phyloP scores from a whole-genome alignment of 139 green algal genomes.

The Chlamydomonas applanata region DNA sequence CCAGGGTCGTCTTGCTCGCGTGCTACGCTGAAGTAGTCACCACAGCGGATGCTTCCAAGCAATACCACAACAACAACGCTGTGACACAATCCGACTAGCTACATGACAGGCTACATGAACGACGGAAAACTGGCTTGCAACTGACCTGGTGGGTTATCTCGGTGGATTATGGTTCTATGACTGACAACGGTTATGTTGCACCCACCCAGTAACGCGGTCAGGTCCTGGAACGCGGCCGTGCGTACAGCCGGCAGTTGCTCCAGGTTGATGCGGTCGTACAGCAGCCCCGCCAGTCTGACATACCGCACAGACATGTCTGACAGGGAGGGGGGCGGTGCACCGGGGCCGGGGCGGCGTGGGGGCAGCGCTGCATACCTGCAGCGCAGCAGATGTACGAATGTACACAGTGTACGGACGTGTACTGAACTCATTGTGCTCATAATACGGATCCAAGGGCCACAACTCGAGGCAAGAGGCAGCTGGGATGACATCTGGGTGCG shows the following conservation, averaged over 20 bases:
- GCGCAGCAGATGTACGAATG: too few relatives aligned
- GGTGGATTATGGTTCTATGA: too few relatives aligned
- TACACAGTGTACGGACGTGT: too few relatives aligned
- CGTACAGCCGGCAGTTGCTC: constrained; percentile 17
- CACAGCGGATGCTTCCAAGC: background rate
- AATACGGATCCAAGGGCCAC: too few relatives aligned
- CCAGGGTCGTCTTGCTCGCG: background rate
- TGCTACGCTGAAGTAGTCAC: background rate
- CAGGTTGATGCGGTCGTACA: constrained; percentile 64
- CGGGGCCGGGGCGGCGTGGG: constrained; percentile 8
- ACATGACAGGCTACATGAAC: too few relatives aligned
- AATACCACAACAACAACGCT: too few relatives aligned
- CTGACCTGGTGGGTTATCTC: too few relatives aligned
- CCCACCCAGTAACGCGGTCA: background rate
- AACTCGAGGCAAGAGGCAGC: too few relatives aligned
- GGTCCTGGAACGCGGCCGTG: background rate
- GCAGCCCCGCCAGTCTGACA: constrained; percentile 54
- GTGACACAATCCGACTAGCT: too few relatives aligned
- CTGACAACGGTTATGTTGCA: background rate
- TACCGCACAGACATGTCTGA: constrained; percentile 33
- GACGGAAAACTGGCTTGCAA: too few relatives aligned
- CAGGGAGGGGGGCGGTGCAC: background rate
- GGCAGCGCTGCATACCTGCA: constrained; percentile 23
- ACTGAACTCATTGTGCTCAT: too few relatives aligned
- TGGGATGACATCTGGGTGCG: too few relatives aligned